Percentiles rank a stretch among this genome's conserved stretches.
Conservation (phyloP, 2,329 filamentous ascomycete genomes). For the Pyrenophora teres region DNA sequence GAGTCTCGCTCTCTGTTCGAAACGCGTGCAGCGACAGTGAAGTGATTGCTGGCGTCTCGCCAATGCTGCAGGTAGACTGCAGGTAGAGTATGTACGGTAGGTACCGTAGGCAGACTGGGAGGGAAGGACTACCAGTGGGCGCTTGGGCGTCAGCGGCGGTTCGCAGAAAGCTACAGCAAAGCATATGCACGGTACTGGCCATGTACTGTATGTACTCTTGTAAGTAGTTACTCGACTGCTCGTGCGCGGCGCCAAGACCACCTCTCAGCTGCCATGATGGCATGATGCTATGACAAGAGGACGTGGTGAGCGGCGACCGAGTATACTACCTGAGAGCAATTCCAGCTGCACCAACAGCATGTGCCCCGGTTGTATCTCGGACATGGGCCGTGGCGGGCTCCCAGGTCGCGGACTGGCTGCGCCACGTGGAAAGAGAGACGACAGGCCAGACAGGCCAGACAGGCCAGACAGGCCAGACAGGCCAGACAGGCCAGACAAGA, state of each 20-base stretch:
- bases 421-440: slow-evolving; percentile 4
- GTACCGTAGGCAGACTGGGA: neutral
- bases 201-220: neutral
- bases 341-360: no score
- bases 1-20: slow-evolving; percentile 12
- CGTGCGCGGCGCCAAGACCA: no score
- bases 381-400: neutral
- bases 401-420: neutral
- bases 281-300: no score
- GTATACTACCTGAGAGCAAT: no score
- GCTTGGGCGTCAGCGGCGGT: slow-evolving; percentile 13
- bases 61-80: neutral
- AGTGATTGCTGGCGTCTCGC: neutral
- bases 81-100: no score
- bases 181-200: neutral
- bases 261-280: no score
- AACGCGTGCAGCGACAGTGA: slow-evolving; percentile 9
- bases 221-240: no score
- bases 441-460: neutral
- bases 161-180: neutral
- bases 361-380: neutral
- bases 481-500: neutral
- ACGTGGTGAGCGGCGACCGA: no score
- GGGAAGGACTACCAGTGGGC: no score
- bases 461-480: neutral